Evolutionary conservation across 2,329 filamentous ascomycete genomes (phyloP), one percentile per base, ranked within the genome.

Genomic region (Fusarium coffeatum): DNA sequence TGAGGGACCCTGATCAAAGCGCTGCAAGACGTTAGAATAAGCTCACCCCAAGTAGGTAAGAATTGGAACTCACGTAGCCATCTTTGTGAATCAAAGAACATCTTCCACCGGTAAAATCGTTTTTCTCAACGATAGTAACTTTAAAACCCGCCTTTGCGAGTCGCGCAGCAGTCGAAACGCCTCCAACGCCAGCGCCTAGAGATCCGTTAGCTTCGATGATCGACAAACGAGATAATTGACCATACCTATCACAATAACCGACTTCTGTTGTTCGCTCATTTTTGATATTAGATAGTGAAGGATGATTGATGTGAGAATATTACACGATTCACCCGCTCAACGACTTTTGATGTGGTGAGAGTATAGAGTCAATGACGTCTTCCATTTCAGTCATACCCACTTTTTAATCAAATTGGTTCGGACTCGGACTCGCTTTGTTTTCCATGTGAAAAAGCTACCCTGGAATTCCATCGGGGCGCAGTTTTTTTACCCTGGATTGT

Each of bases 81-180:
- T 87, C 80, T 62, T 87, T 81, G 55, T 87, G 81, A 40, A 93
- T 84, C 27, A 93, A 79, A 46, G 88, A 91, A 79, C 91, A 93
- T 57, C 92, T 84, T 6, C 92, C 92, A 47, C 92, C 92, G 0
- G 88, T 90, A 76, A 92, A 92, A 59, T 82, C 81, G 75, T 93
- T 93, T 83, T 93, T 93, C 79, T 94, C 92, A n/a, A 93, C 80
- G 3, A 93, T 89, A 0, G 90, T 93, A n/a, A 93, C 91, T 34
- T 84, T 78, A 77, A 90, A 89, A 41, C 91, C 92, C 3, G 90
- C 86, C 75, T 90, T 90, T 51, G 90, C 89, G 13, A 93, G 86
- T 47, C 91, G 88, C 4, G 91, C 91, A 59, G 92, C 90, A 3
- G 88, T 89, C n/a, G 90, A 87, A 43, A 92, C 87, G 62, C 91